phyloP scores from a whole-genome alignment of 2,329 filamentous ascomycete species.

The Colletotrichum sidae region DNA sequence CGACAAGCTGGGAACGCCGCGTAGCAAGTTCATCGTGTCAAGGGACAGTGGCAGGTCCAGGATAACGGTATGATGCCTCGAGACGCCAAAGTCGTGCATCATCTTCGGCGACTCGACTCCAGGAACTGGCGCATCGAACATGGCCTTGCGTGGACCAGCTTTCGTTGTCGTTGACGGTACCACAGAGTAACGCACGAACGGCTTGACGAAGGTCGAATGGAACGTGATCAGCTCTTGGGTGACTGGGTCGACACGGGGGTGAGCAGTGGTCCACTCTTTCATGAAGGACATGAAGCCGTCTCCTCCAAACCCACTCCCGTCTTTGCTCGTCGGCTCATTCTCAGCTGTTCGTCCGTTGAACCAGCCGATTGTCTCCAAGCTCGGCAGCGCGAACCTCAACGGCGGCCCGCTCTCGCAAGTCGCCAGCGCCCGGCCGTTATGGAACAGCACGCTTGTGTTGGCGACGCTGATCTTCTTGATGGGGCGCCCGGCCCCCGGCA shows the following conservation, averaged over 20 bases:
- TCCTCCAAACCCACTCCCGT: slow-evolving; percentile 62
- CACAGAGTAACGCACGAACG: slow-evolving; percentile 75
- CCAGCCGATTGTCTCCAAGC: slow-evolving; percentile 77
- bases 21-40: slow-evolving; percentile 70
- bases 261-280: slow-evolving; percentile 78
- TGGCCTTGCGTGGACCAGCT: slow-evolving; percentile 37
- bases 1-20: slow-evolving; percentile 66
- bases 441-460: slow-evolving; percentile 75
- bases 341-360: slow-evolving; percentile 71
- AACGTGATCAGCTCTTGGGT: slow-evolving; percentile 76
- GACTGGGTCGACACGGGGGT: slow-evolving; percentile 73
- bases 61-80: slow-evolving; percentile 71
- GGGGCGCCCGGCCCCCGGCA: slow-evolving; percentile 64
- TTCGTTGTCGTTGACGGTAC: slow-evolving; percentile 40
- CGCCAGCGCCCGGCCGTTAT: slow-evolving; percentile 76
- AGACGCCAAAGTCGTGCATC: slow-evolving; percentile 83
- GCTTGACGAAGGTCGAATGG: slow-evolving; percentile 73
- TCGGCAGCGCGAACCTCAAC: slow-evolving; percentile 72
- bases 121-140: slow-evolving; percentile 67
- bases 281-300: slow-evolving; percentile 69
- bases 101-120: slow-evolving; percentile 74
- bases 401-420: slow-evolving; percentile 79
- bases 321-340: slow-evolving; percentile 51
- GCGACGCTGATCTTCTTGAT: slow-evolving; percentile 78
- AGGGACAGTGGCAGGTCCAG: slow-evolving; percentile 76